phyloP scores from a whole-genome alignment of 352 stramenopile genomes.

The Elongisporangium anandrum region DNA sequence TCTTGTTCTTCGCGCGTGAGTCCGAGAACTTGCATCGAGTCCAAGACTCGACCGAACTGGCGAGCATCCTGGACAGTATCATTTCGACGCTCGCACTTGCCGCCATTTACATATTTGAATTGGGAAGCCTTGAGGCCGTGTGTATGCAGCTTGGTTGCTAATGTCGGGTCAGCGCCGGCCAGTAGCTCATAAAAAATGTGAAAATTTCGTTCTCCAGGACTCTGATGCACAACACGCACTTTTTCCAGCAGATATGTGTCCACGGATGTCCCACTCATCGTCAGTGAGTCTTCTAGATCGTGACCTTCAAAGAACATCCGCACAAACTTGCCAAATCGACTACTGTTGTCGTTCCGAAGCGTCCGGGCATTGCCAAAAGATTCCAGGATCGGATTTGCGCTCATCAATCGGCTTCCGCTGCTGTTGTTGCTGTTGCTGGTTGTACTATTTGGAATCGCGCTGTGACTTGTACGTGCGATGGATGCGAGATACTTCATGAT shows the following conservation, averaged over 20 bases:
- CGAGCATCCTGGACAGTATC: slow-evolving; percentile 58
- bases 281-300: slow-evolving; percentile 22
- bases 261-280: slow-evolving; percentile 65
- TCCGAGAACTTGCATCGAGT: slow-evolving; percentile 71
- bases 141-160: slow-evolving; percentile 40
- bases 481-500: slow-evolving; percentile 68
- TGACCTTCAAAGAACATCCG: slow-evolving; percentile 75
- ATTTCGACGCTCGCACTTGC: slow-evolving; percentile 60
- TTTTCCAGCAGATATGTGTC: slow-evolving; percentile 94
- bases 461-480: slow-evolving; percentile 7
- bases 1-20: slow-evolving; percentile 57
- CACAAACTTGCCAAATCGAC: slow-evolving; percentile 87
- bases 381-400: slow-evolving; percentile 83
- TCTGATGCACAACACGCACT: slow-evolving; percentile 80
- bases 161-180: slow-evolving; percentile 36
- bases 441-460: slow-evolving; percentile 4
- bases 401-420: slow-evolving; percentile 61
- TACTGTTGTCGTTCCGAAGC: slow-evolving; percentile 80
- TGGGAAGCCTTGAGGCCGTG: slow-evolving; percentile 27
- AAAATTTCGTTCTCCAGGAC: slow-evolving; percentile 70
- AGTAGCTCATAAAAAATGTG: slow-evolving; percentile 83
- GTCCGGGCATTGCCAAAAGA: slow-evolving; percentile 83
- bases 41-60: slow-evolving; percentile 56
- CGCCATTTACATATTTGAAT: slow-evolving; percentile 68
- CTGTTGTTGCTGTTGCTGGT: slow-evolving; percentile 24